phyloP scores from a whole-genome alignment of 1,284 basidiomycete genomes.

The Cryptococcus sp. region DNA sequence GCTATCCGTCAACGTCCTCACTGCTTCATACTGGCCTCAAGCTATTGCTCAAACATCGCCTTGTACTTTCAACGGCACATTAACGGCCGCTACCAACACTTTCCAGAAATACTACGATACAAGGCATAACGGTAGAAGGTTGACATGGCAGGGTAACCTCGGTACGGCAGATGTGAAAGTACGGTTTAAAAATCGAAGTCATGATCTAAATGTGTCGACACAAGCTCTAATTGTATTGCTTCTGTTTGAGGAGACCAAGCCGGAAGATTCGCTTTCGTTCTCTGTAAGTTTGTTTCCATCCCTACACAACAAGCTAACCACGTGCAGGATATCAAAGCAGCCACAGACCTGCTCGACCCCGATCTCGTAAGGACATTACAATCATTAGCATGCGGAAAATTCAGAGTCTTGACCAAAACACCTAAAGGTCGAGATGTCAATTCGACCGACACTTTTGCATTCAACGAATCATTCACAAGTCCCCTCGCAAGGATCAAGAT shows the following conservation, averaged over 20 bases:
- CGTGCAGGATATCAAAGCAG: constrained; percentile 52
- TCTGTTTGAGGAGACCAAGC: constrained; percentile 70
- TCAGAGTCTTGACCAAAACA: constrained; percentile 85
- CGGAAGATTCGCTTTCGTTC: constrained; percentile 59
- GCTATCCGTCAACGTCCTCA: constrained; percentile 81
- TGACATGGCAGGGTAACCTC: constrained; percentile 91
- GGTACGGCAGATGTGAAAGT: constrained; percentile 88
- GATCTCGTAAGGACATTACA: constrained; percentile 91
- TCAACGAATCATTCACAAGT: constrained; percentile 77
- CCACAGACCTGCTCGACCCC: constrained; percentile 66
- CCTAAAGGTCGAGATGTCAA: constrained; percentile 81
- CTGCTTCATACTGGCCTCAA: constrained; percentile 87
- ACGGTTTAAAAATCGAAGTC: constrained; percentile 69
- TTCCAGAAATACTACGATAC: constrained; percentile 90
- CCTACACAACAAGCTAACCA: not conserved
- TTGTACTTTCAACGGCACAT: constrained; percentile 63
- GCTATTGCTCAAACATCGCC: constrained; percentile 53
- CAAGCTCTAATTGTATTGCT: constrained; percentile 83
- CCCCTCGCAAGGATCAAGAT: constrained; percentile 91
- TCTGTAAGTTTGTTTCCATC: not conserved
- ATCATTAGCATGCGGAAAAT: constrained; percentile 95
- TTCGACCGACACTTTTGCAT: constrained; percentile 74
- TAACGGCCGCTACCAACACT: constrained; percentile 63
- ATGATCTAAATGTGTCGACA: constrained; percentile 92
- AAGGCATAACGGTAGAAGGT: constrained; percentile 79